Evolutionary conservation across 1,284 basidiomycete species (phyloP).

Genomic region (Ustilago cynodontis): DNA sequence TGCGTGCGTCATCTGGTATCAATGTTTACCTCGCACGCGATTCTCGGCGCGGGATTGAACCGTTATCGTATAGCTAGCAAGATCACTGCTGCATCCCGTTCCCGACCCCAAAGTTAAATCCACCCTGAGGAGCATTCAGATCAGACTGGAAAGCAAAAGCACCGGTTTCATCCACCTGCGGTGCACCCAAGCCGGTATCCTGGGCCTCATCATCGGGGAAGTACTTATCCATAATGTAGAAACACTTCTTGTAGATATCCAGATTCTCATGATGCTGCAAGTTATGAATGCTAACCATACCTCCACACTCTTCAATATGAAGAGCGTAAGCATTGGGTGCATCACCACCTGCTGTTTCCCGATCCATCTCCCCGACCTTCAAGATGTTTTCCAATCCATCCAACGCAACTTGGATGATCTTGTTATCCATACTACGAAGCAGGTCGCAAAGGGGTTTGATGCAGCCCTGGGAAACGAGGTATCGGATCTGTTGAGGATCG

Average conservation of each 20-base stretch:
- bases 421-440: constrained; percentile 98
- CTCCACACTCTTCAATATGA: constrained; percentile 94
- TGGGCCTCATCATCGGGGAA: constrained; percentile 72
- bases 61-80: background rate
- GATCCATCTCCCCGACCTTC: constrained; percentile 98
- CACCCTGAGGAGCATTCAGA: constrained; percentile 66
- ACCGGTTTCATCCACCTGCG: constrained; percentile 87
- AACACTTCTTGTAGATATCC: constrained; percentile 99
- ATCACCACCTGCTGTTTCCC: constrained; percentile 83
- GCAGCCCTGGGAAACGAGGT: constrained; percentile 96
- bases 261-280: constrained; percentile 99
- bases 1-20: constrained; percentile 25
- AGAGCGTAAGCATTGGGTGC: constrained; percentile 92
- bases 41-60: too few species aligned
- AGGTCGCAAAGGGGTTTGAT: constrained; percentile 98
- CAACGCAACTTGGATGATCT: constrained; percentile 97
- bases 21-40: background rate
- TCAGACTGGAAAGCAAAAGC: constrained; percentile 79
- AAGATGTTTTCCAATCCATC: constrained; percentile 99
- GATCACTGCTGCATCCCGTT: constrained; percentile 62
- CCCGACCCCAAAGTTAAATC: constrained; percentile 65
- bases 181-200: constrained; percentile 79
- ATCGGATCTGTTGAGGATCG: constrained; percentile 96
- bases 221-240: constrained; percentile 80
- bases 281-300: constrained; percentile 96